Base-by-base conservation (phyloP, 139 green algal species). In the Chlamydomonas applanata region DNA sequence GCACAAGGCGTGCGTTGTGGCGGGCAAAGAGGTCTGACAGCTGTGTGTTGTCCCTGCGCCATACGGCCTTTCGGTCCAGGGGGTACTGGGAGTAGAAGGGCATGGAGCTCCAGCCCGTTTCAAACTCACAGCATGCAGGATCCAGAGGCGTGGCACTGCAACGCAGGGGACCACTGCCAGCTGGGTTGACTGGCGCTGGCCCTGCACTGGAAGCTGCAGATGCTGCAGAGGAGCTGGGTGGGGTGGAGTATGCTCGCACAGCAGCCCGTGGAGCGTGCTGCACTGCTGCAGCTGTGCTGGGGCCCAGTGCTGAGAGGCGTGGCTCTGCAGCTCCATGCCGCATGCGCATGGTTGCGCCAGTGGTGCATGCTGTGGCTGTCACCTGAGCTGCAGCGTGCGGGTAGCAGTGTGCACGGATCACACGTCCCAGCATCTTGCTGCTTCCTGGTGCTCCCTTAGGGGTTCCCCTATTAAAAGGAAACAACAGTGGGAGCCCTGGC, bases 61-160 rank as follows among this genome's bases (percentile, higher is more conserved):
- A 70, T 11, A 34, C 63, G 29, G 63, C 32, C 19, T 53, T 70
- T 17, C 34, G 63, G 32, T 70, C 63, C 17, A 53, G 32, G 2
- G 35, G 34, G n/a, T 54, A 70, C 29, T 70, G 63, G 17, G 19
- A 70, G 17, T 46, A 52, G 24, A 70, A 70, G 7, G 34, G 35
- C 17, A 53, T 9, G 34, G 40, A 19, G 40, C 40, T 49, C 40
- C 40, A 49, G 40, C 40, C 40, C 40, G 40, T 19, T 11, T 49
- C 40, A 49, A 49, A 49, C 40, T 49, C 40, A 11, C 40, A 49
- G 40, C 7, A 11, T 49, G 40, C 40, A 19, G 40, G 40, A 7
- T 49, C 40, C 40, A 49, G 7, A 11, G 40, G 24, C 13, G n/a
- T 62, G 19, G 4, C 13, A 4, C 54, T 62, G 24, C 9, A 4